These are phyloP conservation scores for Lactuca saligna DNA, from an alignment of 129 eudicot genomes.

Conservation along the genomic window DNA sequence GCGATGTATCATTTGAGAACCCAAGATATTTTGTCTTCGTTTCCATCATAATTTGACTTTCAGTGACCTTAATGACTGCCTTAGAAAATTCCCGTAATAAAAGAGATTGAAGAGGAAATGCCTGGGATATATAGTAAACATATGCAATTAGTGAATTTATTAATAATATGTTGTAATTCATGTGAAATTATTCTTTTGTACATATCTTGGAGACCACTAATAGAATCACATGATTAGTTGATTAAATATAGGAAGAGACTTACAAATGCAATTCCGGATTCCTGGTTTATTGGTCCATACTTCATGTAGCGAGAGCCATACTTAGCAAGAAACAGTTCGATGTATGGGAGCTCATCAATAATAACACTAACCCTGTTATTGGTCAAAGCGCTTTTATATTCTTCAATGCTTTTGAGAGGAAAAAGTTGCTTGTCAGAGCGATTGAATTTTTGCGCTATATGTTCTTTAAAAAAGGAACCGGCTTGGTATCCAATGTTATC, in stretches of 20 bases:
- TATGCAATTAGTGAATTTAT: neutral
- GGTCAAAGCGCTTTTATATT: slow-evolving; percentile 21
- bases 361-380: slow-evolving; percentile 8
- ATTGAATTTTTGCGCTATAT: slow-evolving; percentile 1
- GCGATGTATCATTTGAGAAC: slow-evolving; percentile 3
- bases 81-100: slow-evolving; percentile 17
- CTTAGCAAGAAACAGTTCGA: slow-evolving; percentile 26
- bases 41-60: slow-evolving; percentile 19
- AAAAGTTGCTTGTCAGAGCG: neutral
- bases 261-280: slow-evolving; percentile 31
- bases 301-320: slow-evolving; percentile 22
- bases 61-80: slow-evolving; percentile 27
- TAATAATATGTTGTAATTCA: no score
- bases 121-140: slow-evolving; percentile 22
- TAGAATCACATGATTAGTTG: no score
- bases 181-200: no score
- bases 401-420: slow-evolving; percentile 22
- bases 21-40: slow-evolving; percentile 28
- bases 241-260: slow-evolving; percentile 8
- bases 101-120: slow-evolving; percentile 21
- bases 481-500: slow-evolving; percentile 21
- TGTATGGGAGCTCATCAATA: slow-evolving; percentile 17
- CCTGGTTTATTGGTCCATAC: slow-evolving; percentile 28
- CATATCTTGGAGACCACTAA: no score
- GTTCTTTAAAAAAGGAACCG: slow-evolving; percentile 18